Conservation (phyloP, 495 filamentous ascomycete genomes). For the Penicillium canariense region DNA sequence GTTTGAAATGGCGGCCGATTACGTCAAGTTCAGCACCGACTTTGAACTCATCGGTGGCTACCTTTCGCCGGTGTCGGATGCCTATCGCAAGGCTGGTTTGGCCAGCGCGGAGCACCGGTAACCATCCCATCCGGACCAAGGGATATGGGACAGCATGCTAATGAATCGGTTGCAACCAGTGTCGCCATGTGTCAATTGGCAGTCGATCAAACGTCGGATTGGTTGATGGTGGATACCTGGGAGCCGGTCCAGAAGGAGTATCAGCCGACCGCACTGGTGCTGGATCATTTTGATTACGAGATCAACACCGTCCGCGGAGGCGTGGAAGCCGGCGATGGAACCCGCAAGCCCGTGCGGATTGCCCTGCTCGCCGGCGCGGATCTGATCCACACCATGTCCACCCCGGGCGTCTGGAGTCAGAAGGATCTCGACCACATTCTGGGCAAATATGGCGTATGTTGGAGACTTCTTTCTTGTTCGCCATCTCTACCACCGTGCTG, state of each 20-base stretch:
- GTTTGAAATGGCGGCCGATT: constrained; percentile 89
- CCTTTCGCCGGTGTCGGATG: constrained; percentile 75
- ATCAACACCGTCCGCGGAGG: constrained; percentile 78
- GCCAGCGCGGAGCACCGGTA: constrained; percentile 72
- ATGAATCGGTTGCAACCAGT: constrained; percentile 22
- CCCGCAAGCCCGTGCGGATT: constrained; percentile 60
- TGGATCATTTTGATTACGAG: constrained; percentile 87
- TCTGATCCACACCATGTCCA: constrained; percentile 82
- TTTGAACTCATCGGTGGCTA: constrained; percentile 87
- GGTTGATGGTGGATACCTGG: constrained; percentile 87
- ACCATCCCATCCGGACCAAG: not conserved
- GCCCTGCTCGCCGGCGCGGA: constrained; percentile 79
- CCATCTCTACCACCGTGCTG: not conserved
- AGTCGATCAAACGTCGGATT: constrained; percentile 67
- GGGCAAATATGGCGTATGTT: constrained; percentile 67
- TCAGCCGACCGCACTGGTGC: constrained; percentile 81
- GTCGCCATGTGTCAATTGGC: constrained; percentile 75
- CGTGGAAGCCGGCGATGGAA: constrained; percentile 62
- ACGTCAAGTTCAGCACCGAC: constrained; percentile 73
- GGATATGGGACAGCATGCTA: not conserved
- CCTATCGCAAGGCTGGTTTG: constrained; percentile 88
- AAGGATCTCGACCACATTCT: constrained; percentile 85
- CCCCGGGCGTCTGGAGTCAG: constrained; percentile 72
- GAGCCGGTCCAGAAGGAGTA: constrained; percentile 73
- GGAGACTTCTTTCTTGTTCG: too few relatives aligned